Conservation (phyloP, 148 eudicot species). For the Vaccinium macrocarpon region DNA sequence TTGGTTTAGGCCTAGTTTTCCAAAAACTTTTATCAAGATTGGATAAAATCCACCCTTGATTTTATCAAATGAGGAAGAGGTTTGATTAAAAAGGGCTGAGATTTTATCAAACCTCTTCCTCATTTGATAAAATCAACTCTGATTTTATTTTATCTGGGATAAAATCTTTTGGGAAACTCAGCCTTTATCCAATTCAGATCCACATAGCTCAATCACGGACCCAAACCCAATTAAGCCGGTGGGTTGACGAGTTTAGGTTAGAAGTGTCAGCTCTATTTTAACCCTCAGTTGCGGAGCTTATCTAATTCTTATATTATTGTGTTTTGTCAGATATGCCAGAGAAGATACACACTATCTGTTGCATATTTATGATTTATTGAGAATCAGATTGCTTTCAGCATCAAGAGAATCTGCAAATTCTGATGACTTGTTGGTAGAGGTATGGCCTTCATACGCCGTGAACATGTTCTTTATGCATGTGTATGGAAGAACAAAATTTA, state of each 20-base stretch:
- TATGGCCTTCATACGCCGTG: conserved; percentile 17
- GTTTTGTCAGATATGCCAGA: conserved; percentile 78
- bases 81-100: too few species aligned
- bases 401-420: conserved; percentile 46
- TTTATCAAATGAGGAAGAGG: too few species aligned
- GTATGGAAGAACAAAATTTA: neutral
- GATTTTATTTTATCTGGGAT: too few species aligned
- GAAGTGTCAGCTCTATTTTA: neutral
- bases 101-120: too few species aligned
- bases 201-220: neutral
- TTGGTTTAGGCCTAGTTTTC: neutral
- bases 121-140: too few species aligned
- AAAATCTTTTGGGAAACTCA: too few species aligned
- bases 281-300: neutral
- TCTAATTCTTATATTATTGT: neutral
- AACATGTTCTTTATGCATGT: neutral
- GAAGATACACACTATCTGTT: conserved; percentile 95
- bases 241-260: neutral
- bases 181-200: neutral
- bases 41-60: too few species aligned
- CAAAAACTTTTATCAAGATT: too few species aligned
- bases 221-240: neutral
- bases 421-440: conserved; percentile 64
- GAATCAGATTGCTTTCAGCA: conserved; percentile 52
- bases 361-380: conserved; percentile 80